Base-by-base conservation (phyloP, 208 protist species). In the Porcisia hertigi region DNA sequence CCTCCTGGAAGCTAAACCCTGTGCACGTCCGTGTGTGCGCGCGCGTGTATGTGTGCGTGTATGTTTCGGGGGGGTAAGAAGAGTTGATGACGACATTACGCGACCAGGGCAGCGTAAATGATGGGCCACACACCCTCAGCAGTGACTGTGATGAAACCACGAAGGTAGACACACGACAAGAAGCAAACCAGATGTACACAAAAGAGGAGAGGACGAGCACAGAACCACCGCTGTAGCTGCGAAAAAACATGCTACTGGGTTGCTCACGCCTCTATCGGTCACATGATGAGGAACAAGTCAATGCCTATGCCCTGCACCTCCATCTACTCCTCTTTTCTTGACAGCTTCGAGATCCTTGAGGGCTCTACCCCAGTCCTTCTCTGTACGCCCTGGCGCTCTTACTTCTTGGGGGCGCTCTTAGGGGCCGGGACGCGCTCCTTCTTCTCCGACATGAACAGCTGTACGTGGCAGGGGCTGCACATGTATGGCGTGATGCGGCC, bases 401-500 rank as follows among this genome's bases (percentile, higher is more conserved):
- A 95, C 87, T 93, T 92, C 88, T 93, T 95, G 59, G 88, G 88
- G 55, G 86, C 79, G 69, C 81, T 90, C 79, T 90, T 93, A 54
- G 88, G 88, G 65, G 85, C 88, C 30, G 87, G 91, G 43, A 95
- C 84, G 75, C 88, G 88, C 79, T 90, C 84, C 84, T 92, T 86
- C 66, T 89, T 88, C 83, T 94, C 84, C 11, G 86, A 86, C 88
- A 94, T 94, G 76, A 95, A 97, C 54, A 97, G 85, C 83, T 97
- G 88, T 74, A 97, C 91, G 77, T 97, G 93, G 89, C 93, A 97
- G 25, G 92, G 91, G 86, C 87, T 95, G 91, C 93, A 95, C 95
- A 98, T 98, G 93, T 92, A 98, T 62, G 95, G 93, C 30, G 87
- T 88, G 76, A 99, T 98, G 82, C 97, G 92, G 69, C 97, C 97